A percentile compares a stretch with the other conserved stretches of the same genome.
Evolutionary conservation across 257 asterid genomes (phyloP).

Genomic region (Solanum clarkiae): DNA sequence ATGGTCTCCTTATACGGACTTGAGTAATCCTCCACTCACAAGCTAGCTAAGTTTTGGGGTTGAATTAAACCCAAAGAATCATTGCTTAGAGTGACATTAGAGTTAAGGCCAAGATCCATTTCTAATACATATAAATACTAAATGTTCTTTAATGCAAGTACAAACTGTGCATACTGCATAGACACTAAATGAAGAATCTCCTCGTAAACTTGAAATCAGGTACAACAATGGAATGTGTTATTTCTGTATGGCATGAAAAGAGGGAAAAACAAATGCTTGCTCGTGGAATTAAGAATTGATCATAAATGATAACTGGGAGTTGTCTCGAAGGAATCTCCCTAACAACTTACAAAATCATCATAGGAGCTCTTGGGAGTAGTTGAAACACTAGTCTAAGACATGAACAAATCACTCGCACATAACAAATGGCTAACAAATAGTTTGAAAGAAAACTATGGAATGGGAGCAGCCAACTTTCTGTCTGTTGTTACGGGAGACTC

Average conservation of each 20-base stretch:
- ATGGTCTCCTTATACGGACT: background rate
- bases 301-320: conserved; percentile 2
- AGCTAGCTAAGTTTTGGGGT: background rate
- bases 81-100: background rate
- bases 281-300: conserved; percentile 4
- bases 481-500: background rate
- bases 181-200: background rate
- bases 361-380: conserved; percentile 14
- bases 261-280: background rate
- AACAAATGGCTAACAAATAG: conserved; percentile 12
- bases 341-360: conserved; percentile 10
- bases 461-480: background rate
- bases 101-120: background rate
- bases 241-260: background rate
- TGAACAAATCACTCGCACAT: conserved; percentile 9
- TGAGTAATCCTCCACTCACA: background rate
- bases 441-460: background rate
- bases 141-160: background rate
- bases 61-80: background rate
- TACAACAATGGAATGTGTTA: conserved; percentile 1
- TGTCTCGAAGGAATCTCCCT: background rate
- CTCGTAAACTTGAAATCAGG: background rate
- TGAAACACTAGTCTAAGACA: conserved; percentile 17
- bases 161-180: background rate
- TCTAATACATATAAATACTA: background rate